phyloP scores from a whole-genome alignment of 2,329 filamentous ascomycete genomes.

The Aspergillus melleus region DNA sequence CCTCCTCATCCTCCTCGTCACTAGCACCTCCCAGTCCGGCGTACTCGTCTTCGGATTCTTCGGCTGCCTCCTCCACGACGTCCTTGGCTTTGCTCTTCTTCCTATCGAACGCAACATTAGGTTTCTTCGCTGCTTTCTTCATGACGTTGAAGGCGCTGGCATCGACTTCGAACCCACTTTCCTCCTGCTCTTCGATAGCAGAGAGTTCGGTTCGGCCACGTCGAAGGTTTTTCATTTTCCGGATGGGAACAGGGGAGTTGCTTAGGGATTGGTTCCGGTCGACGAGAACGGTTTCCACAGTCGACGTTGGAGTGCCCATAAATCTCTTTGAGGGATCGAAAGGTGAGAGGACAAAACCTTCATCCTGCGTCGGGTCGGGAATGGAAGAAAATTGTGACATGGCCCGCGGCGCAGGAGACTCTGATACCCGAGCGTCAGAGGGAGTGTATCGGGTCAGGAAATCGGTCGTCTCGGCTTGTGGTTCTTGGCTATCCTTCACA shows the following conservation, averaged over 20 bases:
- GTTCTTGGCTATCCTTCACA: slow-evolving; percentile 58
- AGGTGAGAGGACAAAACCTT: slow-evolving; percentile 71
- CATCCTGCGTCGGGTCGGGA: slow-evolving; percentile 78
- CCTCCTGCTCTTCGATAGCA: slow-evolving; percentile 46
- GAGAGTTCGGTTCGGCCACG: slow-evolving; percentile 48
- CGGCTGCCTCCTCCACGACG: slow-evolving; percentile 89
- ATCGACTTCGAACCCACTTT: slow-evolving; percentile 38
- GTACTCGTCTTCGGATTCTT: slow-evolving; percentile 98
- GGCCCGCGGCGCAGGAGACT: slow-evolving; percentile 36
- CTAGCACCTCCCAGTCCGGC: slow-evolving; percentile 87
- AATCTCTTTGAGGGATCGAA: slow-evolving; percentile 68
- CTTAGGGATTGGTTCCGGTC: slow-evolving; percentile 33
- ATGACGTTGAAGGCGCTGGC: slow-evolving; percentile 68
- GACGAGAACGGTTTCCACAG: slow-evolving; percentile 67
- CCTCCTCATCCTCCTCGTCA: slow-evolving; percentile 78
- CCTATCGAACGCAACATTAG: slow-evolving; percentile 67
- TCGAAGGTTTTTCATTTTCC: slow-evolving; percentile 57
- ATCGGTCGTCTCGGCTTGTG: slow-evolving; percentile 41
- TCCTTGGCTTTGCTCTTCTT: slow-evolving; percentile 84
- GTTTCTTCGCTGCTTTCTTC: slow-evolving; percentile 63
- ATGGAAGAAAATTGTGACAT: slow-evolving; percentile 68
- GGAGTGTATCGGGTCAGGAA: slow-evolving; percentile 45
- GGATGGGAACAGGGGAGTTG: slow-evolving; percentile 66
- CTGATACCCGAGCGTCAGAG: slow-evolving; percentile 34
- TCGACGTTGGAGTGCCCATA: slow-evolving; percentile 64